phyloP scores from a whole-genome alignment of 2,329 filamentous ascomycete genomes.

The Drechslerella stenobrocha region DNA sequence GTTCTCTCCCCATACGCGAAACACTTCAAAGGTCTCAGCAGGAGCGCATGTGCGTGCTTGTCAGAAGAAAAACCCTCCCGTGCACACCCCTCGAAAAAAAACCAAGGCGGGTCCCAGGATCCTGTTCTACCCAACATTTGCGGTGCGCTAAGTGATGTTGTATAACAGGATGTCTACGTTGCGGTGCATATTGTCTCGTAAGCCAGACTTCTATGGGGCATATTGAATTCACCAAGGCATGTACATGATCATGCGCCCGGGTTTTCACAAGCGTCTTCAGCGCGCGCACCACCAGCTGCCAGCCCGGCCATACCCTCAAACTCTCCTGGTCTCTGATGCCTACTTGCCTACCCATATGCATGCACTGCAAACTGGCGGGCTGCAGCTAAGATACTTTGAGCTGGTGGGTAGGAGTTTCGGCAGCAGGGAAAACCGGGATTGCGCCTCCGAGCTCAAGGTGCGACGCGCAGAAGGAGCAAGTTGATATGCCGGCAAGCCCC shows the following conservation, averaged over 20 bases:
- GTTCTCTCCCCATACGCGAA: background rate
- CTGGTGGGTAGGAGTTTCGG: background rate
- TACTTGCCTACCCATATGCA: background rate
- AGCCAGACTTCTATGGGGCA: too few species aligned
- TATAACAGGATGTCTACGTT: background rate
- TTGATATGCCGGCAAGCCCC: constrained; percentile 30
- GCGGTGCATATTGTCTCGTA: background rate
- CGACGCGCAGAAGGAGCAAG: constrained; percentile 1
- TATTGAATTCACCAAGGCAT: background rate
- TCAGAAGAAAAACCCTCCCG: background rate
- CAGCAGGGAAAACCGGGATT: background rate
- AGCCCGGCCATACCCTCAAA: too few species aligned
- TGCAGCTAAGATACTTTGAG: background rate
- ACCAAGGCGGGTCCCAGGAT: background rate
- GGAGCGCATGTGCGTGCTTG: background rate
- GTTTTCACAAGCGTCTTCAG: background rate
- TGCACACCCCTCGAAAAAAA: background rate
- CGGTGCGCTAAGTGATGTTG: constrained; percentile 8
- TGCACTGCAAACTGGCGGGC: constrained; percentile 7
- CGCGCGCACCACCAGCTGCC: constrained; percentile 2
- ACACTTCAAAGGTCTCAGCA: constrained; percentile 22
- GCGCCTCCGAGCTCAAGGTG: constrained; percentile 15
- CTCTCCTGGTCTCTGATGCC: background rate
- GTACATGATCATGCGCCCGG: background rate
- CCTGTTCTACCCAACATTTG: constrained; percentile 1